phyloP scores from a whole-genome alignment of 2,329 filamentous ascomycete genomes.

The Decorospora gaudefroyi region DNA sequence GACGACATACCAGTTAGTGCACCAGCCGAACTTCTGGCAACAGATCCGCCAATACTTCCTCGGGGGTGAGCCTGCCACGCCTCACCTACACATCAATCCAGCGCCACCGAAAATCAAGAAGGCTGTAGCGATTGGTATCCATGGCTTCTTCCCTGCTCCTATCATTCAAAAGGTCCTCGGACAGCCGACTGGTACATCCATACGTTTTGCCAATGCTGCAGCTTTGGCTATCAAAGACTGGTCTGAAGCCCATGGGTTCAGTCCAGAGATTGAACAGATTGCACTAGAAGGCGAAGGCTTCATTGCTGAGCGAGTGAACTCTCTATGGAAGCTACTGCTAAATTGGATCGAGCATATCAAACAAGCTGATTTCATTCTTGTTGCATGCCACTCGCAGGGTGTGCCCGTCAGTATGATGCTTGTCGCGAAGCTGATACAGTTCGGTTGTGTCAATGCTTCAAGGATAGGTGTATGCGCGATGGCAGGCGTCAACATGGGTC shows the following conservation, averaged over 20 bases:
- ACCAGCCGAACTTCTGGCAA: slow-evolving; percentile 53
- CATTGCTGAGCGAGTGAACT: slow-evolving; percentile 85
- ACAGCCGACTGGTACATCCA: slow-evolving; percentile 91
- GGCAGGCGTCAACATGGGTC: slow-evolving; percentile 91
- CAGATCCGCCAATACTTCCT: slow-evolving; percentile 48
- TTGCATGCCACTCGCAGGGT: slow-evolving; percentile 95
- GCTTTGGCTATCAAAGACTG: slow-evolving; percentile 83
- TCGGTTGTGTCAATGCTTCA: slow-evolving; percentile 74
- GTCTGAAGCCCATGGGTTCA: slow-evolving; percentile 69
- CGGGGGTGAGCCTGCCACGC: slow-evolving; percentile 59
- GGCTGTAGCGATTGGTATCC: slow-evolving; percentile 89
- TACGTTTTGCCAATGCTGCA: slow-evolving; percentile 87
- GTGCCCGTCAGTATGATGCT: slow-evolving; percentile 94
- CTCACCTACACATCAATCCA: slow-evolving; percentile 71
- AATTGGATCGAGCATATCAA: slow-evolving; percentile 94
- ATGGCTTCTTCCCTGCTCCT: slow-evolving; percentile 88
- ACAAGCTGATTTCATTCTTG: slow-evolving; percentile 81
- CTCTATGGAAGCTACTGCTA: slow-evolving; percentile 89
- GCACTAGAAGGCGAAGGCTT: slow-evolving; percentile 93
- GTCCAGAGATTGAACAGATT: slow-evolving; percentile 87
- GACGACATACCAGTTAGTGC: slow-evolving; percentile 63
- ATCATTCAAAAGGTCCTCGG: slow-evolving; percentile 89
- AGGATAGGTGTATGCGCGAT: slow-evolving; percentile 84
- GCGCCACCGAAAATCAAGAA: slow-evolving; percentile 75
- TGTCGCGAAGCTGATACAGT: slow-evolving; percentile 86